Base-by-base conservation (phyloP, 345 rosid species). In the Citropsis articulata region DNA sequence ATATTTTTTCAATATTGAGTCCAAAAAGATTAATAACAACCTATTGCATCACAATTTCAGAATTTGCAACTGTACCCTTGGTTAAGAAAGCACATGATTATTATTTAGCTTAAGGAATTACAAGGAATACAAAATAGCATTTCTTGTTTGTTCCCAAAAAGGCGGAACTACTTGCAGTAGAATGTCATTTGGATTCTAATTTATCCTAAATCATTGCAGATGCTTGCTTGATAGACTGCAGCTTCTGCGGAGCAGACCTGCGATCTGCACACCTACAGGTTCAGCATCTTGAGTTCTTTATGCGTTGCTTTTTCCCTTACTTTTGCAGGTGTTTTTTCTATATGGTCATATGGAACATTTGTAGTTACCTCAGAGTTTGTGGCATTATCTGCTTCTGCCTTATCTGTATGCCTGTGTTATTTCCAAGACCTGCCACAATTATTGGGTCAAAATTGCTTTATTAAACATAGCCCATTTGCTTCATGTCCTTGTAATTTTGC, bases 191-290 rank as follows among this genome's bases (percentile, higher is more conserved):
- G 59, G 36, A 38, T 24, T 67, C 31, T 24, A 56, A 59, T 68
- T 21, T 71, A 22, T 80, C 21, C 48, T 74, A 13, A 73, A 40
- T 25, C 67, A 64, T 82, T 85, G 84, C 93, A 93, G 98, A 95
- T 91, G 92, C 99, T 40, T 90, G 93, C 86, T 83, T 95, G 83
- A 81, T 87, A 72, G 98, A 80, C 57, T 93, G 96, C 85, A 95
- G 96, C 86, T 92, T 95, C 82, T 89, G 90, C 72, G 98, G 94
- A 75, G 98, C 98, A 53, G 92, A 95, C 84, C 89, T 95, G 75
- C 92, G 97, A 14, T 83, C 92, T 79, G 98, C 98, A 77, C 99
- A 93, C 82, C 88, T 95, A 75, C 97, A 93, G 97, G 99, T 95
- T 28, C n/a, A 24, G 78, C 38, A 14, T 75, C n/a, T 21, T 63